phyloP scores from a whole-genome alignment of 768 basidiomycete genomes.

The Dictyophora rubrovolvata region DNA sequence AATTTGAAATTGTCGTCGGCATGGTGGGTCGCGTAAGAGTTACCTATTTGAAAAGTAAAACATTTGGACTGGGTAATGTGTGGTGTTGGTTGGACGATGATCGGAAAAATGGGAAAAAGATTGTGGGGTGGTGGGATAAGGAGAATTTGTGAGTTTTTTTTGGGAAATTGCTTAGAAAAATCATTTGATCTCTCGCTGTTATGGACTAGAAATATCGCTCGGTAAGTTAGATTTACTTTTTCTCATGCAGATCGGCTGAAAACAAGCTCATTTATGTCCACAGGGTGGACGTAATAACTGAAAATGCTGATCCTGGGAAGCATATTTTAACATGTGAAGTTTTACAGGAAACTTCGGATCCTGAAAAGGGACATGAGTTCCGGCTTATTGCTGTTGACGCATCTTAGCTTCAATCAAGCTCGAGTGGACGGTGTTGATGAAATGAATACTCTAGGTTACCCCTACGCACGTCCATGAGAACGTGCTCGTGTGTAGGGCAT shows the following conservation, averaged over 20 bases:
- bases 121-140: constrained; percentile 3
- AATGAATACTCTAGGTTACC: no score
- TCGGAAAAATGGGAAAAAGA: not conserved
- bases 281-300: not conserved
- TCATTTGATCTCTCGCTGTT: not conserved
- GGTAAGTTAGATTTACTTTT: not conserved
- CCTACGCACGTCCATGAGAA: no score
- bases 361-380: not conserved
- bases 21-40: constrained; percentile 1
- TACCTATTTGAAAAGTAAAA: constrained; percentile 2
- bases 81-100: constrained; percentile 10
- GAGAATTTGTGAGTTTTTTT: not conserved
- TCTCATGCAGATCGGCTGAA: not conserved
- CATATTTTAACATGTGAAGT: not conserved
- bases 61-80: constrained; percentile 4
- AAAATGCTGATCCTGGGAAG: not conserved
- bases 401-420: not conserved
- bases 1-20: constrained; percentile 4
- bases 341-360: not conserved
- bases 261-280: not conserved
- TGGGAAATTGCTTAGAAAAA: not conserved
- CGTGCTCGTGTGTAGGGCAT: no score
- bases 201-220: not conserved
- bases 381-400: not conserved
- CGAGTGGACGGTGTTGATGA: no score